phyloP scores from a whole-genome alignment of 306 rosid species.

The Begonia fuchsioides region DNA sequence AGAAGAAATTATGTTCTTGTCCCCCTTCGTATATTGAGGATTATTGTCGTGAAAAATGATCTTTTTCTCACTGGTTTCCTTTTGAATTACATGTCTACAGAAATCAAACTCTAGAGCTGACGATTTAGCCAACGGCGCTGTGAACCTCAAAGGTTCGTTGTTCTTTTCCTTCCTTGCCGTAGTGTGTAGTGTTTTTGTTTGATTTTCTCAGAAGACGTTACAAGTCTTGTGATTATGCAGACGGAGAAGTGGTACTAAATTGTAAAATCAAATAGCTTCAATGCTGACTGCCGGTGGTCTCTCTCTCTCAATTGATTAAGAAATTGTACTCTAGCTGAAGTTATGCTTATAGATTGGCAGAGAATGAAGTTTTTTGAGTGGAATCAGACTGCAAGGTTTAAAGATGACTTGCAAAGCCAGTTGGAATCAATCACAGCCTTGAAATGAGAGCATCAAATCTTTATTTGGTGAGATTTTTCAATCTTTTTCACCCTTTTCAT shows the following conservation, averaged over 20 bases:
- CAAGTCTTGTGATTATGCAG: constrained; percentile 28
- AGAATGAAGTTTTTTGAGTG: no score
- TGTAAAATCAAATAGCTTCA: constrained; percentile 8
- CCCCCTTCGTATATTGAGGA: not conserved
- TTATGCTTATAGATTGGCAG: no score
- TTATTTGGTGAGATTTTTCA: no score
- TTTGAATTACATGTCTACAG: constrained; percentile 18
- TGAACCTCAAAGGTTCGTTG: constrained; percentile 42
- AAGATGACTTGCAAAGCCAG: no score
- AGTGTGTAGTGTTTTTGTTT: not conserved
- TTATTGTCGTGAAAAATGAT: not conserved
- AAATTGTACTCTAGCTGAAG: no score
- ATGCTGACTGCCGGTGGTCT: no score
- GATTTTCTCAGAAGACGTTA: constrained; percentile 3
- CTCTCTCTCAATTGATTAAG: no score
- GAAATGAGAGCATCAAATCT: no score
- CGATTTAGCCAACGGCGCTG: constrained; percentile 54
- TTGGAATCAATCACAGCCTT: no score
- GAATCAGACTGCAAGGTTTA: no score
- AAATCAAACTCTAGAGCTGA: constrained; percentile 68
- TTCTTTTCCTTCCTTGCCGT: not conserved
- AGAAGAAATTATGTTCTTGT: not conserved
- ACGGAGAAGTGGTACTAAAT: constrained; percentile 60
- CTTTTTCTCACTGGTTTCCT: constrained; percentile 1
- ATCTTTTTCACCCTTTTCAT: no score